These are phyloP conservation scores for Pichia sp. DNA, from an alignment of 1,139 yeast species.

Conservation along the genomic window DNA sequence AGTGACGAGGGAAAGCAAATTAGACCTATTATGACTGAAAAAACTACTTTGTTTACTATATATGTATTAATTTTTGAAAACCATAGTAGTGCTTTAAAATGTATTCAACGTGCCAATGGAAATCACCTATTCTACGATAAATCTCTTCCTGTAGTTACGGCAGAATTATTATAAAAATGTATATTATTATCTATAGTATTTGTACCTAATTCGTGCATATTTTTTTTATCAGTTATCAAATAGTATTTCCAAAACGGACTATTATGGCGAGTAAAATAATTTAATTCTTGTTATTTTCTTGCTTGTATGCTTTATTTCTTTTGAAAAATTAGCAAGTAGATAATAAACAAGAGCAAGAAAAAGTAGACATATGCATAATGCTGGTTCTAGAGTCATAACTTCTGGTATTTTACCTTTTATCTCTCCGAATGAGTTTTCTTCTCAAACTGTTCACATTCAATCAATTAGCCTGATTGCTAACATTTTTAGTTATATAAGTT, in stretches of 20 bases:
- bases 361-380: not conserved
- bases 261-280: too few species aligned
- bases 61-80: slow-evolving; percentile 46
- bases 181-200: too few species aligned
- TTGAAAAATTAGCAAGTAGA: too few species aligned
- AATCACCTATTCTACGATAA: slow-evolving; percentile 34
- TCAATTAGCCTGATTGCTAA: slow-evolving; percentile 37
- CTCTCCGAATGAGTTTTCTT: slow-evolving; percentile 19
- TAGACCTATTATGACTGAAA: slow-evolving; percentile 28
- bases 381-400: not conserved
- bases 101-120: slow-evolving; percentile 52
- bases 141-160: slow-evolving; percentile 32
- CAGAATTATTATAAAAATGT: slow-evolving; percentile 27
- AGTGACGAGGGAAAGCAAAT: slow-evolving; percentile 25
- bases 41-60: slow-evolving; percentile 31
- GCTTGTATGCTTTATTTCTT: too few species aligned
- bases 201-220: too few species aligned
- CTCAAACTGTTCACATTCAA: slow-evolving; percentile 34
- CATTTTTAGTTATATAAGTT: slow-evolving; percentile 35
- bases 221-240: too few species aligned
- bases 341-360: not conserved
- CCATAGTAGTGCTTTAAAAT: slow-evolving; percentile 44
- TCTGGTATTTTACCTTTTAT: slow-evolving; percentile 9
- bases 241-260: too few species aligned
- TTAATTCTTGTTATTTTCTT: too few species aligned